phyloP scores from a whole-genome alignment of 2,329 filamentous ascomycete genomes.

The Botryotinia convoluta region DNA sequence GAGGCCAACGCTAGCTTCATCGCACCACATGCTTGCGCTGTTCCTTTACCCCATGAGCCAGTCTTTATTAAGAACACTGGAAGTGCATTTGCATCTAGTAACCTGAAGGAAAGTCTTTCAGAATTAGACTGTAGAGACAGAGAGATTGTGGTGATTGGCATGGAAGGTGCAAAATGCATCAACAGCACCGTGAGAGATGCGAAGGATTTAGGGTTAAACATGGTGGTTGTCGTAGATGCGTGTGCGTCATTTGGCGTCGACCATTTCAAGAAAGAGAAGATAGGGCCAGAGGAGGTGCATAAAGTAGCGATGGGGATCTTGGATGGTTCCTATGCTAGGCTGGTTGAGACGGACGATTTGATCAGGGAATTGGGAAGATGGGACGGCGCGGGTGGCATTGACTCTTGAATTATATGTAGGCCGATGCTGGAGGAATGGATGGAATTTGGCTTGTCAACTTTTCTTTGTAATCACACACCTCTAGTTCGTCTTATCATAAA shows the following conservation, averaged over 20 bases:
- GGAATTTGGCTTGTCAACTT: not conserved
- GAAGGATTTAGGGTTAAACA: constrained; percentile 28
- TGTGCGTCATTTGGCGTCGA: constrained; percentile 26
- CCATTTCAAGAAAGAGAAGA: not conserved
- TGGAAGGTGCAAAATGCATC: constrained; percentile 31
- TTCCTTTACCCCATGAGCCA: constrained; percentile 21
- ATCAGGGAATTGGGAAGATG: not conserved
- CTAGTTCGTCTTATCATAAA: not conserved
- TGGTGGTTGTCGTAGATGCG: constrained; percentile 31
- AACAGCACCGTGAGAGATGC: constrained; percentile 30
- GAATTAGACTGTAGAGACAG: constrained; percentile 20
- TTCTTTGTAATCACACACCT: not conserved
- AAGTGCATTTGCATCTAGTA: constrained; percentile 26
- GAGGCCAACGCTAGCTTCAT: constrained; percentile 22
- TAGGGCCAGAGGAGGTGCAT: constrained; percentile 16
- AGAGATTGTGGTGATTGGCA: constrained; percentile 28
- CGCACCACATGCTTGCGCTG: constrained; percentile 25
- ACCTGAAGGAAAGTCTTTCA: not conserved
- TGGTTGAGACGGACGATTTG: not conserved
- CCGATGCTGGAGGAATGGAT: too few relatives aligned
- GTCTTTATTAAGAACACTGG: constrained; percentile 28
- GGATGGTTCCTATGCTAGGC: not conserved
- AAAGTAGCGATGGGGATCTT: constrained; percentile 5
- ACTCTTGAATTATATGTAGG: not conserved
- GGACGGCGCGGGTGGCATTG: not conserved